Evolutionary conservation across 345 rosid genomes (phyloP).

Genomic region (Linum usitatissimum): DNA sequence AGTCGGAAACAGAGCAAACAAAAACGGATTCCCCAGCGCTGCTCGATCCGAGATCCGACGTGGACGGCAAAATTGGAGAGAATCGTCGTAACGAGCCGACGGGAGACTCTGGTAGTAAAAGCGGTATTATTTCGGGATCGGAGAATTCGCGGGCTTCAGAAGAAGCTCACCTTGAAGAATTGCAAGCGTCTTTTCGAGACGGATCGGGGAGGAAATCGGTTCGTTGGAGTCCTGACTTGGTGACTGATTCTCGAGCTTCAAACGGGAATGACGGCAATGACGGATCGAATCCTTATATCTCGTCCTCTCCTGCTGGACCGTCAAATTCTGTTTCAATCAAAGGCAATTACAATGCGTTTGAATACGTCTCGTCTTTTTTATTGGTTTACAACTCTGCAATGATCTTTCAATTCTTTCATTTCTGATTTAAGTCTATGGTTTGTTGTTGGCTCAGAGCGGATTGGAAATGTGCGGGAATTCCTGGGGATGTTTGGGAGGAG

Average conservation of each 20-base stretch:
- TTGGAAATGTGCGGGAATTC: slow-evolving; percentile 13
- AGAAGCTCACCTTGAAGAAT: neutral
- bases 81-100: neutral
- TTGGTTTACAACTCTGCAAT: neutral
- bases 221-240: slow-evolving; percentile 11
- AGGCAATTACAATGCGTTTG: neutral
- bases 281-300: slow-evolving; percentile 3
- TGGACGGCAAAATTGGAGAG: neutral
- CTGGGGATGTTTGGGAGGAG: slow-evolving; percentile 20
- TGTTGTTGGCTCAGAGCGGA: slow-evolving; percentile 2
- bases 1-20: neutral
- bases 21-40: neutral
- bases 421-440: neutral
- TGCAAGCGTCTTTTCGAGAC: neutral
- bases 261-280: neutral
- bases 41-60: neutral
- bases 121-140: neutral
- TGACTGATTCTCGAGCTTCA: slow-evolving; percentile 5
- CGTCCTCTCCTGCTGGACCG: neutral
- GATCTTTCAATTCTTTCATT: neutral
- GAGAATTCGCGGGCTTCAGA: neutral
- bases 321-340: slow-evolving; percentile 4
- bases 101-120: neutral
- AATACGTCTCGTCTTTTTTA: neutral
- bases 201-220: slow-evolving; percentile 10